Conservation (phyloP, 2,329 filamentous ascomycete genomes). For the Pseudocercospora ulei region DNA sequence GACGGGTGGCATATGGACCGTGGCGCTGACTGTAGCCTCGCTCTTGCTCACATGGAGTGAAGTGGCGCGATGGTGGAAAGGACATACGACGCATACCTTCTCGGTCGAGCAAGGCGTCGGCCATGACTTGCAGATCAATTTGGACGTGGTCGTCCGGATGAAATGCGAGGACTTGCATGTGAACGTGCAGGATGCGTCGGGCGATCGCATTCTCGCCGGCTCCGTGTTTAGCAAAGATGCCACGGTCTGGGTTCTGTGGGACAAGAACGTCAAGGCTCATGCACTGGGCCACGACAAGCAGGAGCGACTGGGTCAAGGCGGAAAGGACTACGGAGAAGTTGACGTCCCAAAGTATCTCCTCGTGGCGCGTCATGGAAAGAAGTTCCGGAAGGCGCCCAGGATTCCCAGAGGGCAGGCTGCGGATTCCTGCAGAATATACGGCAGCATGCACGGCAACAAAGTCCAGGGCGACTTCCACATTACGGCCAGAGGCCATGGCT, state of each 20-base stretch:
- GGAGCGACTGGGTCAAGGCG: conserved; percentile 49
- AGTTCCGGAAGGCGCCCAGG: conserved; percentile 63
- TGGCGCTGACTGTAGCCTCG: conserved; percentile 67
- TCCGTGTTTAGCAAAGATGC: conserved; percentile 62
- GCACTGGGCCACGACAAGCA: conserved; percentile 50
- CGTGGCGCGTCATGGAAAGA: conserved; percentile 54
- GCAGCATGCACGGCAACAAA: conserved; percentile 84
- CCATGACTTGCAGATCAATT: conserved; percentile 82
- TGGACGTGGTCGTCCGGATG: conserved; percentile 90
- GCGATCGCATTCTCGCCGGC: conserved; percentile 80
- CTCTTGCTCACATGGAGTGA: conserved; percentile 68
- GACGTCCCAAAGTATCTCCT: conserved; percentile 87
- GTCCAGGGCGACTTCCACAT: conserved; percentile 98
- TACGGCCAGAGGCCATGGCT: conserved; percentile 90
- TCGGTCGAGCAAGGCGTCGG: conserved; percentile 85
- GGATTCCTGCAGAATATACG: conserved; percentile 81
- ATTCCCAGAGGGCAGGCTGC: conserved; percentile 42
- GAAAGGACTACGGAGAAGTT: conserved; percentile 54
- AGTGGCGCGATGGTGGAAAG: conserved; percentile 70
- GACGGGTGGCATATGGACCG: conserved; percentile 87
- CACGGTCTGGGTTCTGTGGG: conserved; percentile 77
- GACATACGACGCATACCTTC: conserved; percentile 78
- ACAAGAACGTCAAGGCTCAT: conserved; percentile 55
- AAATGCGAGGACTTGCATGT: conserved; percentile 77
- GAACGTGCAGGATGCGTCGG: conserved; percentile 92